Evolutionary conservation across 768 basidiomycete species (phyloP), one percentile per base, ranked within the genome.

Genomic region (Multifurca ochricompacta): DNA sequence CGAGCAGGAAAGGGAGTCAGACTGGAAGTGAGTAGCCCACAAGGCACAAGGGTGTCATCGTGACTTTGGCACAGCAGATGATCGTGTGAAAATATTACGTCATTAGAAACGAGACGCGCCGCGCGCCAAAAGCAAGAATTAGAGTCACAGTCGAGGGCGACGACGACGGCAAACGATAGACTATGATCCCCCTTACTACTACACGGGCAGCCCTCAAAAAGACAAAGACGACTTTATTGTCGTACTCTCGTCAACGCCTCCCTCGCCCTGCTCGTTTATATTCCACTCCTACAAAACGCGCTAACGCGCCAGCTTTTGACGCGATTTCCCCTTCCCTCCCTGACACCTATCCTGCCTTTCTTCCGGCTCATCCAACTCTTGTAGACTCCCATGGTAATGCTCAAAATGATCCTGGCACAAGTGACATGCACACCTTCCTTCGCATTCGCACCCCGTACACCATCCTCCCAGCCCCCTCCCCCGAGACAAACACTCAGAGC

Each of bases 381-480:
- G 14, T 19, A 27, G 43, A 40, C 25, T 3, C 18, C 16, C 0
- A 13, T 1, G 31, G 21, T 18, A 52, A 59, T 48, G 43, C 62
- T 18, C 53, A 50, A 32, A 23, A 42, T 16, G 48, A 55, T 31
- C 27, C 60, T 14, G 45, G 54, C 48, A 19, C 64, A 40, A 54
- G 58, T 7, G 75, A 79, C 18, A 75, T 84, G 67, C 70, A 74
- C 21, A 61, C 66, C 18, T 85, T 83, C 61, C 70, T 86, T 9
- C 67, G 71, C 21, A 73, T 71, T n/a, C 69, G 69, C 0, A 53
- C 70, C 3, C 68, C 74, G 2, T 78, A 79, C 63, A 82, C 82
- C 0, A 67, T 88, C 18, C 68, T 89, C 0, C 85, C 88, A 0
- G 72, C 83, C 87, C 87, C 1, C 75, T 83, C 6, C 84, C 87